phyloP scores from a whole-genome alignment of 176 grass and related monocot species.

The Themeda triandra region DNA sequence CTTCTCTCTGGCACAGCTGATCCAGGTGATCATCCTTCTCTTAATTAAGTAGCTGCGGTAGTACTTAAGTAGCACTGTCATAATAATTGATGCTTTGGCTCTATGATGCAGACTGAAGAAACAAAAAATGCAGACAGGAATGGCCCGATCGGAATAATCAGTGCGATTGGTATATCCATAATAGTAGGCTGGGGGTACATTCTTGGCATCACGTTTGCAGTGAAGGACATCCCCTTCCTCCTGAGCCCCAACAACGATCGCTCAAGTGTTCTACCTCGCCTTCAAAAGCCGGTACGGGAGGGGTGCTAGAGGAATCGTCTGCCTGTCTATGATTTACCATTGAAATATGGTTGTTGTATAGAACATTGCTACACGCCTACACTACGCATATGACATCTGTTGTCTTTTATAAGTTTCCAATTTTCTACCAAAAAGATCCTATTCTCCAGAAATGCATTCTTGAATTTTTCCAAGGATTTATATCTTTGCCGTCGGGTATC shows the following conservation, averaged over 20 bases:
- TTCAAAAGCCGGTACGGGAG: conserved; percentile 73
- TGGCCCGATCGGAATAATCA: conserved; percentile 76
- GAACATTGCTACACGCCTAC: no score
- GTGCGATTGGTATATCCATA: conserved; percentile 59
- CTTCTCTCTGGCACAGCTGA: conserved; percentile 71
- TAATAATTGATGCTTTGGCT: neutral
- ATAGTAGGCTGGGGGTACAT: conserved; percentile 82
- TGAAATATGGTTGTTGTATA: conserved; percentile 74
- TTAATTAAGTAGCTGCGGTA: no score
- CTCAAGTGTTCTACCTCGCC: conserved; percentile 70
- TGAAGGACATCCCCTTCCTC: conserved; percentile 60
- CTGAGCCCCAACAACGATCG: conserved; percentile 63
- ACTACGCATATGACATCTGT: no score
- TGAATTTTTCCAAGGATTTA: no score
- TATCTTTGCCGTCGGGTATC: no score
- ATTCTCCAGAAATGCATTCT: no score
- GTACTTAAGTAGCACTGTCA: neutral
- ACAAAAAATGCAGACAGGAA: conserved; percentile 73
- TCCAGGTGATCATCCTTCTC: no score
- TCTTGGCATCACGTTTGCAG: conserved; percentile 76
- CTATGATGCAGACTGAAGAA: conserved; percentile 58
- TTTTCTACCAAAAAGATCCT: no score
- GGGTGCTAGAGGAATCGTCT: conserved; percentile 63
- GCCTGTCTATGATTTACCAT: conserved; percentile 48
- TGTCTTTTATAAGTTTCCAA: no score